Evolutionary conservation across 805 yeast genomes (phyloP).

Genomic region (Wickerhamiella galacta): DNA sequence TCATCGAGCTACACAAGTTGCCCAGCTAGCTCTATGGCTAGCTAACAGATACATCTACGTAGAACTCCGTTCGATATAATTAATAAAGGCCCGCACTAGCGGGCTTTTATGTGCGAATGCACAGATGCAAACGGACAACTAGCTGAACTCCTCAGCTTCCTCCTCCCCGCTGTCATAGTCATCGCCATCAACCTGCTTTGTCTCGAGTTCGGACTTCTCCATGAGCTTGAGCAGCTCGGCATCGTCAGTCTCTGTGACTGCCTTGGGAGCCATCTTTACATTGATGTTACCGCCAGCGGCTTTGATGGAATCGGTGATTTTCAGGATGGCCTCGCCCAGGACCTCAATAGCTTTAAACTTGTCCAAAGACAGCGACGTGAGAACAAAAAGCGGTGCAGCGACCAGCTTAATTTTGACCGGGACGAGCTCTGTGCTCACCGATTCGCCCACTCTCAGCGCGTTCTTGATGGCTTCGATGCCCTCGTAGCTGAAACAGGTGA

Average conservation of each 20-base stretch:
- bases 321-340: slow-evolving; percentile 63
- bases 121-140: not conserved
- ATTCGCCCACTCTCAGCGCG: slow-evolving; percentile 79
- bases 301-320: slow-evolving; percentile 52
- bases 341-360: slow-evolving; percentile 74
- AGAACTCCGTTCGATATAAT: too few relatives aligned
- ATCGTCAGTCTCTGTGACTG: slow-evolving; percentile 95
- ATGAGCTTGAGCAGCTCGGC: slow-evolving; percentile 92
- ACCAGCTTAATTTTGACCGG: slow-evolving; percentile 88
- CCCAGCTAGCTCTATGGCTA: too few relatives aligned
- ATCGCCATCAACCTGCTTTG: slow-evolving; percentile 68
- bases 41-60: too few relatives aligned
- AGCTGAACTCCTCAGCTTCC: slow-evolving; percentile 11
- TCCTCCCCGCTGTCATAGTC: slow-evolving; percentile 37
- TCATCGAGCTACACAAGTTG: too few relatives aligned
- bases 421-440: slow-evolving; percentile 61
- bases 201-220: slow-evolving; percentile 85
- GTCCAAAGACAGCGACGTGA: slow-evolving; percentile 84
- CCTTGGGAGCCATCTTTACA: slow-evolving; percentile 96
- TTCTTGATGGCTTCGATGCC: slow-evolving; percentile 93
- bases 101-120: too few relatives aligned
- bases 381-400: slow-evolving; percentile 92
- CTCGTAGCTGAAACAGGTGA: slow-evolving; percentile 90
- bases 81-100: too few relatives aligned
- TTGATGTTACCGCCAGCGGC: slow-evolving; percentile 72